Percentiles rank a stretch among this genome's conserved stretches.
Evolutionary conservation across 2,329 filamentous ascomycete species (phyloP).

Genomic region (Trichoderma atrobrunneum): DNA sequence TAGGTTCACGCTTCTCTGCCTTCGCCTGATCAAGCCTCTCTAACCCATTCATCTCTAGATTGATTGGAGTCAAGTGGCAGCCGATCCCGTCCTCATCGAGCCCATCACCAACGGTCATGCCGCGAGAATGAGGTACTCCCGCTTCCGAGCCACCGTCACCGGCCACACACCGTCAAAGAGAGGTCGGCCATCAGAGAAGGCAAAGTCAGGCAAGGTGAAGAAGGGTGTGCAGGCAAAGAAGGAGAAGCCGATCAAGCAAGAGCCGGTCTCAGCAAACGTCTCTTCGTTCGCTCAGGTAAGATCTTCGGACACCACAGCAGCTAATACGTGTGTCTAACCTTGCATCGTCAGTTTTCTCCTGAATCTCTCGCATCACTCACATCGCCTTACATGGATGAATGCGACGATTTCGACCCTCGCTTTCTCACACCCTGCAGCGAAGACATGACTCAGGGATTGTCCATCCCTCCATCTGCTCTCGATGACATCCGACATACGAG

Average conservation of each 20-base stretch:
- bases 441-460: conserved; percentile 37
- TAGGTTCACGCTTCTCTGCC: conserved; percentile 36
- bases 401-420: conserved; percentile 38
- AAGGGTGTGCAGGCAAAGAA: conserved; percentile 35
- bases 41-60: conserved; percentile 41
- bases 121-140: conserved; percentile 58
- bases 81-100: conserved; percentile 51
- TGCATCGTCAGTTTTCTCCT: conserved; percentile 36
- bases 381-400: conserved; percentile 37
- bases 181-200: conserved; percentile 42
- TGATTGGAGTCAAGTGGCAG: conserved; percentile 57
- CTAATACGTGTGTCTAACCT: conserved; percentile 20
- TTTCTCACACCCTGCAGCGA: conserved; percentile 57
- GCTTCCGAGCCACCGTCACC: conserved; percentile 48
- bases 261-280: conserved; percentile 29
- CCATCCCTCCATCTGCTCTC: conserved; percentile 30
- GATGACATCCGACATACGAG: conserved; percentile 25
- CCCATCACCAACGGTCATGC: conserved; percentile 60
- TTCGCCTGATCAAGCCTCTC: background rate
- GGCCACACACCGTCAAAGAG: conserved; percentile 49
- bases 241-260: conserved; percentile 40
- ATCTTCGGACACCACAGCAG: background rate
- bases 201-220: conserved; percentile 46
- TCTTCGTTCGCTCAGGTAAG: conserved; percentile 1
- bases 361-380: conserved; percentile 32